These are phyloP conservation scores for Thraustochytrium sp. DNA, from an alignment of 352 stramenopile genomes.

Conservation along the genomic window DNA sequence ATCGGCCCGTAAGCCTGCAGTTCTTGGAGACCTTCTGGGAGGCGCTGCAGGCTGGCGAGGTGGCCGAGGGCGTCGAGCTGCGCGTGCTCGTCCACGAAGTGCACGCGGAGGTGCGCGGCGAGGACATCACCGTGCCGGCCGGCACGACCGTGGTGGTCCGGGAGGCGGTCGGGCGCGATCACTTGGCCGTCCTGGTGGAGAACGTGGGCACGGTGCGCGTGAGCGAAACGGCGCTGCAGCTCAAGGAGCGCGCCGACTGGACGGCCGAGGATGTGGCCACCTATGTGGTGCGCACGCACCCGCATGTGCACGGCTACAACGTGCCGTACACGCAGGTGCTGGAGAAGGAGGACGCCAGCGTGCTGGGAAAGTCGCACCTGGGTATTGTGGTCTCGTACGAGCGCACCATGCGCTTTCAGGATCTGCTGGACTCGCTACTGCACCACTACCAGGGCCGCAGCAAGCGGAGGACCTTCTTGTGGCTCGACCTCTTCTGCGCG, in stretches of 20 bases:
- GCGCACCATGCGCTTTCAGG: neutral
- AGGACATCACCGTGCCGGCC: neutral
- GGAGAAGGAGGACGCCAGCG: neutral
- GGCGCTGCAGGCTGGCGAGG: neutral
- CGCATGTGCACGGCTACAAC: neutral
- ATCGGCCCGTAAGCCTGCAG: neutral
- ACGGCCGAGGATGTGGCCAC: neutral
- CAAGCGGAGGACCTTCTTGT: constrained; percentile 4
- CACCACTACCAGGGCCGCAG: neutral
- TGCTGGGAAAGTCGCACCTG: neutral
- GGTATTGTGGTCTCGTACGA: neutral
- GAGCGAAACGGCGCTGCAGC: neutral
- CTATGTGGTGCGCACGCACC: neutral
- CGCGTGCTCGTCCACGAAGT: neutral
- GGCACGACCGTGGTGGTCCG: neutral
- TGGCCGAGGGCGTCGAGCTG: neutral
- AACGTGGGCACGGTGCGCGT: neutral
- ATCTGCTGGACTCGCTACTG: neutral
- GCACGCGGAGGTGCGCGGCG: neutral
- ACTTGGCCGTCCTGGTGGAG: neutral
- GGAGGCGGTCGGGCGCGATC: neutral
- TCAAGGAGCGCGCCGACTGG: constrained; percentile 15
- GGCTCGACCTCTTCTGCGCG: constrained; percentile 27
- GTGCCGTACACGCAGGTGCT: neutral
- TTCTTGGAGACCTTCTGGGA: constrained; percentile 21